Conservation (phyloP, 805 yeast species). For the Cyberlindnera mycetangii region DNA sequence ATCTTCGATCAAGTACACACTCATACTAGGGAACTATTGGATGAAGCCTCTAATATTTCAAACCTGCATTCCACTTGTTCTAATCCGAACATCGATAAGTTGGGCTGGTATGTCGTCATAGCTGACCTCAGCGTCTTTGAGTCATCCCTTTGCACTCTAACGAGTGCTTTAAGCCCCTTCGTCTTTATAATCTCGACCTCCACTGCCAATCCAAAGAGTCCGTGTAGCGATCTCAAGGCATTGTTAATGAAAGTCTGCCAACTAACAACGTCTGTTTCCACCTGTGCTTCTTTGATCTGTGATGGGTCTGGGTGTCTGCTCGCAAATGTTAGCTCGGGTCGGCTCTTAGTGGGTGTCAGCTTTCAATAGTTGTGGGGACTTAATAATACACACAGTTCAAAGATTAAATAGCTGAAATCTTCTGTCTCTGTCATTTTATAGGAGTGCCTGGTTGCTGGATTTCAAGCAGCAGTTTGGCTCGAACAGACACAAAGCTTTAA, state of each 20-base stretch:
- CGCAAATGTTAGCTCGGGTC: background rate
- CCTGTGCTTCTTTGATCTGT: slow-evolving; percentile 2
- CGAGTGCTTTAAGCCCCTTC: slow-evolving; percentile 24
- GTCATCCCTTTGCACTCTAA: slow-evolving; percentile 31
- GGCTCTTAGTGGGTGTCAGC: background rate
- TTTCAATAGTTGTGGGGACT: no score
- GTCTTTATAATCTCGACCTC: slow-evolving; percentile 32
- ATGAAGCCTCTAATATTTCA: slow-evolving; percentile 8
- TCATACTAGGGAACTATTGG: no score
- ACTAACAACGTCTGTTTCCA: slow-evolving; percentile 24
- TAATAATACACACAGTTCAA: slow-evolving; percentile 8
- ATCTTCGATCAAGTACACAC: no score
- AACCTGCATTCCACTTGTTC: slow-evolving; percentile 26
- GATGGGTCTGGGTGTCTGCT: slow-evolving; percentile 8
- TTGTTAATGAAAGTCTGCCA: slow-evolving; percentile 37
- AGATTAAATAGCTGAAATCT: background rate
- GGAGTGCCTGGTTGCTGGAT: no score
- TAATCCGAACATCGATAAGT: slow-evolving; percentile 26
- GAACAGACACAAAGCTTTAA: no score
- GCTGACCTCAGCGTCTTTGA: slow-evolving; percentile 29
- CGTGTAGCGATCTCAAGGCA: slow-evolving; percentile 37
- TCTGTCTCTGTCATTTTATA: background rate
- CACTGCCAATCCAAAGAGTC: slow-evolving; percentile 39
- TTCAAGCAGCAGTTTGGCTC: no score
- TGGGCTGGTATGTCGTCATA: slow-evolving; percentile 31